Conservation (phyloP, 257 asterid species). For the Gardenia jasminoides region DNA sequence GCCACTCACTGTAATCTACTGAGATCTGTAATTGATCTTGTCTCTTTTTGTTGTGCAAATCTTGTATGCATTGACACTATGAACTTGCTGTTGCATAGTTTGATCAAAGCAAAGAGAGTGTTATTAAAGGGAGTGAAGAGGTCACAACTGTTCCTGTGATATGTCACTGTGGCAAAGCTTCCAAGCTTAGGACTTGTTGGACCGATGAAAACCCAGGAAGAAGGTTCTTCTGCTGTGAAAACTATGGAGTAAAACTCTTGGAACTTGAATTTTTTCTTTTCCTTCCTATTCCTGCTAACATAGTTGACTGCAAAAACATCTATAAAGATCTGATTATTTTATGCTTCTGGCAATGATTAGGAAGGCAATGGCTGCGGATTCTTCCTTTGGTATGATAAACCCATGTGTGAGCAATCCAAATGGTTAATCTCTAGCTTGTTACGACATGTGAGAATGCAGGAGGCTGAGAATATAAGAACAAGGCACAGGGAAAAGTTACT, state of each 20-base stretch:
- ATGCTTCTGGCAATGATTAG: not conserved
- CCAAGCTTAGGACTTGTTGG: constrained; percentile 9
- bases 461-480: not conserved
- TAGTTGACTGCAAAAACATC: not conserved
- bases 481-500: not conserved
- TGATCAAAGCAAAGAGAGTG: not conserved
- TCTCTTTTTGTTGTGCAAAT: not conserved
- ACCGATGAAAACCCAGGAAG: not conserved
- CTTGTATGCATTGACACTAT: not conserved
- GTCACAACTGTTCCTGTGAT: constrained; percentile 1
- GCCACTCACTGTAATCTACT: not conserved
- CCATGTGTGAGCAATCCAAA: constrained; percentile 2
- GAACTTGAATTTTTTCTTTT: not conserved
- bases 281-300: not conserved
- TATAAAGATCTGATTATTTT: not conserved
- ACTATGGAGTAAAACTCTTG: not conserved
- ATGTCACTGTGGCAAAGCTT: constrained; percentile 10
- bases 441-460: constrained; percentile 1
- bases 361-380: constrained; percentile 3
- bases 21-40: not conserved
- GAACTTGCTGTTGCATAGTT: not conserved
- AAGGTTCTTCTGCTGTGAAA: constrained; percentile 11
- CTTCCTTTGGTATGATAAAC: constrained; percentile 8
- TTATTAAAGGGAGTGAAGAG: constrained; percentile 5
- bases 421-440: constrained; percentile 6